phyloP scores from a whole-genome alignment of 2,329 filamentous ascomycete genomes.

The Aspergillus tubingensis region DNA sequence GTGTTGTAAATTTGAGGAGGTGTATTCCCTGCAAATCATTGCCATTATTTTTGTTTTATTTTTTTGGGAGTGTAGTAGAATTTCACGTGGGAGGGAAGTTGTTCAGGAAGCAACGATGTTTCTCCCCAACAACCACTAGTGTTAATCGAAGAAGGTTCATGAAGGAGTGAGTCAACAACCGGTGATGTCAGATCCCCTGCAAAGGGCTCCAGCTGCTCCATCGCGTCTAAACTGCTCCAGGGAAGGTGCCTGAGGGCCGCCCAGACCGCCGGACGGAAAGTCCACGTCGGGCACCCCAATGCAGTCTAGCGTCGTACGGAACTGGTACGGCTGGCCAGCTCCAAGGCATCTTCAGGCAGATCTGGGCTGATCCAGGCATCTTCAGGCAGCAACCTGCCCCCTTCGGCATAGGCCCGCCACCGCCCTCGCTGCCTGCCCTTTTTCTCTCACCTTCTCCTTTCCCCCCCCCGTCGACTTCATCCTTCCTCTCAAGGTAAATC shows the following conservation, averaged over 20 bases:
- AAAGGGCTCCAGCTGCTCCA: neutral
- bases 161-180: neutral
- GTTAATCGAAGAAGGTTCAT: neutral
- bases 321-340: neutral
- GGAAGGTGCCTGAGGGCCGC: slow-evolving; percentile 5
- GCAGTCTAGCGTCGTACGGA: neutral
- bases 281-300: slow-evolving; percentile 5
- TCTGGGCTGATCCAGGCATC: slow-evolving; percentile 8
- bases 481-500: slow-evolving; percentile 28
- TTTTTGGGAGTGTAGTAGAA: no score
- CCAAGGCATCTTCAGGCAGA: slow-evolving; percentile 8
- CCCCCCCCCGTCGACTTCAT: slow-evolving; percentile 21
- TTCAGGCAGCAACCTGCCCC: slow-evolving; percentile 13
- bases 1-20: no score
- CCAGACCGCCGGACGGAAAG: slow-evolving; percentile 11
- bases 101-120: neutral
- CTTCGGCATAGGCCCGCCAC: slow-evolving; percentile 15
- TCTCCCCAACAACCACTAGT: neutral
- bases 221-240: slow-evolving; percentile 2
- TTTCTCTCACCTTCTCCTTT: slow-evolving; percentile 27
- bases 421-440: slow-evolving; percentile 22
- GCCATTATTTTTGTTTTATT: no score
- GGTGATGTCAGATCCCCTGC: slow-evolving; percentile 8
- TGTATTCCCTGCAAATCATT: no score
- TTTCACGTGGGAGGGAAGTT: no score